Percentiles rank a stretch among this genome's conserved stretches.
phyloP scores from a whole-genome alignment of 345 rosid species.

The Pugionium cornutum region DNA sequence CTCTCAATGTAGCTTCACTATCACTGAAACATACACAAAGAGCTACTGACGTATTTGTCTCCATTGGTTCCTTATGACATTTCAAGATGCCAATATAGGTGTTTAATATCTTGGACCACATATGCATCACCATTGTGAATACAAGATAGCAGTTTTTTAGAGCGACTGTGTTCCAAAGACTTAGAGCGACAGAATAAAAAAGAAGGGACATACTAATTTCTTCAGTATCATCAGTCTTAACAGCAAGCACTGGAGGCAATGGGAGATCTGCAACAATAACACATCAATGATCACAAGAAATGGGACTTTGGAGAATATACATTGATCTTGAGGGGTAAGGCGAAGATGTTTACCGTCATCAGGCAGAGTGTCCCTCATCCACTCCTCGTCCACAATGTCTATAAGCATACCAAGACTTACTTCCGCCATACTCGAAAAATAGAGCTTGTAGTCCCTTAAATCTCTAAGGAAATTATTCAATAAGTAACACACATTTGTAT shows the following conservation, averaged over 20 bases:
- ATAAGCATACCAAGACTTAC: conserved; percentile 74
- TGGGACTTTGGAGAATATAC: background rate
- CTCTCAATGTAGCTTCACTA: background rate
- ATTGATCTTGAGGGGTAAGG: background rate
- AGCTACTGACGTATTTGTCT: background rate
- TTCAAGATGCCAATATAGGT: background rate
- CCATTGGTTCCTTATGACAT: background rate
- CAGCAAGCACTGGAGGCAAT: conserved; percentile 72
- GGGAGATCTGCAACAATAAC: conserved; percentile 65
- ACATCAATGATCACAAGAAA: conserved; percentile 12
- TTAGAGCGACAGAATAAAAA: background rate
- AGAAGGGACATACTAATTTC: conserved; percentile 66
- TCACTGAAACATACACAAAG: conserved; percentile 5
- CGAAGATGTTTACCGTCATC: conserved; percentile 59
- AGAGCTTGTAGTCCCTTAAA: conserved; percentile 19
- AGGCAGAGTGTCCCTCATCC: conserved; percentile 95
- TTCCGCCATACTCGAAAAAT: conserved; percentile 56
- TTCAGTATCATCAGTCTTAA: conserved; percentile 78
- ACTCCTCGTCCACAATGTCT: conserved; percentile 90
- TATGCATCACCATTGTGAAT: background rate
- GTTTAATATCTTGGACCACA: conserved; percentile 5
- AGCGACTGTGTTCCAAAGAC: background rate
- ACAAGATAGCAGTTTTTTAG: conserved; percentile 1
- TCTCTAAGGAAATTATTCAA: conserved; percentile 7
- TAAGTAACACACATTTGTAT: background rate